phyloP scores from a whole-genome alignment of 768 basidiomycete genomes.

The Boletales sp. region DNA sequence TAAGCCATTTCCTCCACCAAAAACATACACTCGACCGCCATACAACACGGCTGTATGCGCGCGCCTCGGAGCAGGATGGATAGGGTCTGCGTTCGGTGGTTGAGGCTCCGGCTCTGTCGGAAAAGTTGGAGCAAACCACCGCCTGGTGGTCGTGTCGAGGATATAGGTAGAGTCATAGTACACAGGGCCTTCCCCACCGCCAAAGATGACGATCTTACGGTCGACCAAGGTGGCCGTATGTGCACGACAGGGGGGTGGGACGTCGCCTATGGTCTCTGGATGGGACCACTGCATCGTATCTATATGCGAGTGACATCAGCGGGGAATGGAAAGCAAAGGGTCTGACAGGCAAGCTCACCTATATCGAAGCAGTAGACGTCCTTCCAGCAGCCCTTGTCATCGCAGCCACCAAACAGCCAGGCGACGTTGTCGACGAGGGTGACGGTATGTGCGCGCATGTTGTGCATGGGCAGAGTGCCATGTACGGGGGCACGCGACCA shows the following conservation, averaged over 20 bases:
- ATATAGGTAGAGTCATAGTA: conserved; percentile 85
- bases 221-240: conserved; percentile 86
- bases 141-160: conserved; percentile 71
- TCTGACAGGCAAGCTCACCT: conserved; percentile 39
- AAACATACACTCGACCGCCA: conserved; percentile 71
- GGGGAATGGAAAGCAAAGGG: neutral
- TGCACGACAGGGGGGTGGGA: conserved; percentile 80
- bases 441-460: conserved; percentile 79
- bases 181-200: conserved; percentile 77
- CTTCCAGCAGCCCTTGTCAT: conserved; percentile 68
- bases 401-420: conserved; percentile 90
- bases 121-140: conserved; percentile 55
- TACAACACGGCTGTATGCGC: conserved; percentile 86
- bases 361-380: conserved; percentile 86
- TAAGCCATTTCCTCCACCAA: conserved; percentile 92
- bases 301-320: conserved; percentile 24
- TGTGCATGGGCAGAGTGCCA: conserved; percentile 60
- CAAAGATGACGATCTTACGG: conserved; percentile 76
- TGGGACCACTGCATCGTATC: conserved; percentile 90
- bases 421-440: conserved; percentile 79
- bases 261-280: conserved; percentile 71
- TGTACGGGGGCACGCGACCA: conserved; percentile 84
- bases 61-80: conserved; percentile 63
- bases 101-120: conserved; percentile 10
- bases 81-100: conserved; percentile 9